These are phyloP conservation scores for Myrica gale DNA, from an alignment of 306 rosid species.

Conservation along the genomic window DNA sequence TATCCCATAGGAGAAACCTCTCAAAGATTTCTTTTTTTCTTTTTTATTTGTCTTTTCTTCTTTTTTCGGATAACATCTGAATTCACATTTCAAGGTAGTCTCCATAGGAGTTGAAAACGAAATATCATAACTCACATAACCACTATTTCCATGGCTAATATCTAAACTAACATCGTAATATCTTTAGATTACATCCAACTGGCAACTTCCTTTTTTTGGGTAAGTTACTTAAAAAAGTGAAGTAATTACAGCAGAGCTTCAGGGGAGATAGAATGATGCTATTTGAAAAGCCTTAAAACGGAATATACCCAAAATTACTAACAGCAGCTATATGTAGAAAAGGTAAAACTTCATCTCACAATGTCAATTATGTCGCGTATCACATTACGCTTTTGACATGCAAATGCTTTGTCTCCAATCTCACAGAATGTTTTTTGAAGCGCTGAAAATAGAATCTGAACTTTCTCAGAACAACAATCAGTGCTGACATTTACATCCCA, in stretches of 20 bases:
- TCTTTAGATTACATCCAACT: not conserved
- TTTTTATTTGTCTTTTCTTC: no score
- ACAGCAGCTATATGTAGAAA: slow-evolving; percentile 16
- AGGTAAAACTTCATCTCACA: slow-evolving; percentile 49
- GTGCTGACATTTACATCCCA: slow-evolving; percentile 64
- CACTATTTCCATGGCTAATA: no score
- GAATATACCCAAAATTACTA: not conserved
- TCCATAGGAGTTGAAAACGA: no score
- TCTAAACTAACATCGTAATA: not conserved
- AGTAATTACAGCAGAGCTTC: not conserved
- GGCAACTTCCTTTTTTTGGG: no score
- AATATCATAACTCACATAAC: no score
- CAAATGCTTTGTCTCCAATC: slow-evolving; percentile 53
- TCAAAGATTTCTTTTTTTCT: not conserved
- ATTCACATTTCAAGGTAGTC: no score
- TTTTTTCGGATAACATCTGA: no score
- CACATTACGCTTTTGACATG: slow-evolving; percentile 58
- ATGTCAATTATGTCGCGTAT: slow-evolving; percentile 48
- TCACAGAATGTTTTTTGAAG: slow-evolving; percentile 56
- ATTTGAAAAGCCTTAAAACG: not conserved
- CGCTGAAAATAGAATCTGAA: slow-evolving; percentile 69
- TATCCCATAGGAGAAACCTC: not conserved
- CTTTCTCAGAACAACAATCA: slow-evolving; percentile 63
- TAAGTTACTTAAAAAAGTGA: not conserved
- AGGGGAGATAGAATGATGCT: not conserved